Evolutionary conservation across 2,329 filamentous ascomycete species (phyloP).

Genomic region (Phaeoacremonium minimum): DNA sequence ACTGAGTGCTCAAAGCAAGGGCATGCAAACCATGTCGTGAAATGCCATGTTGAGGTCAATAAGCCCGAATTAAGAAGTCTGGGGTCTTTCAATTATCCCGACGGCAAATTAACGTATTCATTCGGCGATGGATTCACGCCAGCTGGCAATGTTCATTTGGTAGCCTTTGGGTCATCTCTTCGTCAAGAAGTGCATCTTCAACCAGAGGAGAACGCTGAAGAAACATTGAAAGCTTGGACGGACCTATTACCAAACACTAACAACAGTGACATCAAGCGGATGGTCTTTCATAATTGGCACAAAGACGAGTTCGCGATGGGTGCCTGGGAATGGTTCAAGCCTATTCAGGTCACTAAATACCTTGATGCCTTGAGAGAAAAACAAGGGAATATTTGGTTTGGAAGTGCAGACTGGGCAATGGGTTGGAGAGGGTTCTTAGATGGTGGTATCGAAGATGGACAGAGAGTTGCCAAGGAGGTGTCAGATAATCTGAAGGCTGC

Average conservation of each 20-base stretch:
- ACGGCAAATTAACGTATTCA: constrained; percentile 34
- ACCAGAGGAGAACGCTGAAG: constrained; percentile 32
- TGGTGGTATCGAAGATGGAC: constrained; percentile 7
- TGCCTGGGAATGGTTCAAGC: constrained; percentile 8
- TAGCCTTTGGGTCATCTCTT: constrained; percentile 33
- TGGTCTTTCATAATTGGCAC: constrained; percentile 9
- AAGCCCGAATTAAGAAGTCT: constrained; percentile 34
- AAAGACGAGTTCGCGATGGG: constrained; percentile 7
- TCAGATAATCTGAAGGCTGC: no score
- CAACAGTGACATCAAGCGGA: constrained; percentile 19
- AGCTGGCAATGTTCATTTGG: constrained; percentile 40
- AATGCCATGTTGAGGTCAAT: constrained; percentile 39
- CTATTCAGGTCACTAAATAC: constrained; percentile 7
- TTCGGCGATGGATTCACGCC: constrained; percentile 40
- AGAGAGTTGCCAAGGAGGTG: constrained; percentile 7
- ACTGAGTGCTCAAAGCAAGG: constrained; percentile 28
- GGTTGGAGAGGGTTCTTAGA: constrained; percentile 8
- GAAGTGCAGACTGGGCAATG: constrained; percentile 9
- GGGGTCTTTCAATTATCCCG: constrained; percentile 35
- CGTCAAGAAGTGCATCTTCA: constrained; percentile 34
- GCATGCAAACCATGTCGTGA: constrained; percentile 39
- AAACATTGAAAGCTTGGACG: constrained; percentile 4
- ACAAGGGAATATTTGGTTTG: constrained; percentile 7
- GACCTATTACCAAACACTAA: constrained; percentile 2
- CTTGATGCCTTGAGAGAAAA: constrained; percentile 3